Base-by-base conservation (phyloP, 2,329 filamentous ascomycete species). In the Aspergillus sp. region DNA sequence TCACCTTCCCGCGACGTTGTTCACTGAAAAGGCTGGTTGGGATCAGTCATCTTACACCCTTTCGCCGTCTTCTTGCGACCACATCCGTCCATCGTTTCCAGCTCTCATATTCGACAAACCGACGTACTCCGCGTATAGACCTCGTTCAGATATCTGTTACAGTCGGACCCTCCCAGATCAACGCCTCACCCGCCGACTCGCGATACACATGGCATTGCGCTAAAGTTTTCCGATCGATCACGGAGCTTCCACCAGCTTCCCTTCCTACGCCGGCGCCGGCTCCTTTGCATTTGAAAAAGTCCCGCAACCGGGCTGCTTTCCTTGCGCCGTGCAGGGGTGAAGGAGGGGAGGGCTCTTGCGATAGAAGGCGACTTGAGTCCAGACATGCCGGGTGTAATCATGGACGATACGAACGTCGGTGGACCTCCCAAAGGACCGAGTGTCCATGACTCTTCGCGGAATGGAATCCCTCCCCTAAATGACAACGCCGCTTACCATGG, bases 311-410 rank as follows among this genome's bases (percentile, higher is more conserved):
- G 51, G 58, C 59, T 45, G 56, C 60, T 64, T 55, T 55, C 56
- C 61, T 57, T 58, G 59, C 60, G 54, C 58, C 54, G 64, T 59
- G 59, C 58, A 64, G 60, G 61, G 59, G 64, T 58, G 52, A 59
- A 63, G 64, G 62, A 65, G 60, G 62, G 66, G 61, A 64, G 62
- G 58, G 59, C 56, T 55, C 46, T 23, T 45, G 17, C n/a, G 52
- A 51, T 51, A 49, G 47, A 55, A 44, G 34, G 34, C 47, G 47
- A 49, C 56, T 49, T 25, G 23, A 25, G 23, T 25, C 23, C 23
- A 70, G 67, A 71, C 47, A 74, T 74, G 72, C 72, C 72, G 62
- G 72, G 72, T 52, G 65, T 74, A 63, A 60, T 73, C 62, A 74
- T 74, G 72, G 71, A 73, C 49, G 63, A 70, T 64, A 60, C 59